Conservation (phyloP, 78 protist species). For the slime mould (Dictyostelium discoideum) region DNA sequence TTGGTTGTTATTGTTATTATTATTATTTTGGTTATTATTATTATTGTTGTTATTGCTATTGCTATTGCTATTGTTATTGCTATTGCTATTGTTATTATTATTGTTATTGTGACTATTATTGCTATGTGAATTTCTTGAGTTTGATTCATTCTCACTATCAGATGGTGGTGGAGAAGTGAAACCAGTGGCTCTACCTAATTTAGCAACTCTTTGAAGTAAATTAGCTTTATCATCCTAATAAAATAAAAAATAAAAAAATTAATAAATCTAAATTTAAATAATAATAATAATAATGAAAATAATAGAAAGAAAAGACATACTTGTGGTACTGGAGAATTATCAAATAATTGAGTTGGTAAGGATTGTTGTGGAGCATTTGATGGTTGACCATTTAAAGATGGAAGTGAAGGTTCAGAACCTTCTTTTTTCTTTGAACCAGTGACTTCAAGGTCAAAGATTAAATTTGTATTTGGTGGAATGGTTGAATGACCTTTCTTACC, state of each 20-base stretch:
- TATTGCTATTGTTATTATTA: slow-evolving; percentile 8
- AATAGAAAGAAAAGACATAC: neutral
- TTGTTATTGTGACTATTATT: slow-evolving; percentile 3
- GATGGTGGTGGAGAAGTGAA: slow-evolving; percentile 71
- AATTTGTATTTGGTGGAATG: slow-evolving; percentile 84
- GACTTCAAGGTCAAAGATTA: slow-evolving; percentile 87
- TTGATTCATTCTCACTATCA: slow-evolving; percentile 33
- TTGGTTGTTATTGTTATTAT: neutral
- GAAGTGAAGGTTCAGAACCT: slow-evolving; percentile 7
- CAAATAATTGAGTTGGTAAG: slow-evolving; percentile 60
- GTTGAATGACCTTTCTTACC: slow-evolving; percentile 75
- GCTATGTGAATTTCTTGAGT: slow-evolving; percentile 10
- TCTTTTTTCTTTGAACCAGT: slow-evolving; percentile 48
- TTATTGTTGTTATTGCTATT: neutral
- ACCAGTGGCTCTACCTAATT: slow-evolving; percentile 71
- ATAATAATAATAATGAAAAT: no score
- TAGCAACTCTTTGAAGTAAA: slow-evolving; percentile 73
- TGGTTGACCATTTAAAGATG: slow-evolving; percentile 23
- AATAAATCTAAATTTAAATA: no score
- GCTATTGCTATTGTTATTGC: neutral
- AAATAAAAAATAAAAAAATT: neutral
- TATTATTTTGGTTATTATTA: neutral
- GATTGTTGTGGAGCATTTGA: slow-evolving; percentile 18
- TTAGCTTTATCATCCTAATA: slow-evolving; percentile 1
- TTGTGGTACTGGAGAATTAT: slow-evolving; percentile 61